Conservation (phyloP, 257 asterid species). For the Penstemon eatonii region DNA sequence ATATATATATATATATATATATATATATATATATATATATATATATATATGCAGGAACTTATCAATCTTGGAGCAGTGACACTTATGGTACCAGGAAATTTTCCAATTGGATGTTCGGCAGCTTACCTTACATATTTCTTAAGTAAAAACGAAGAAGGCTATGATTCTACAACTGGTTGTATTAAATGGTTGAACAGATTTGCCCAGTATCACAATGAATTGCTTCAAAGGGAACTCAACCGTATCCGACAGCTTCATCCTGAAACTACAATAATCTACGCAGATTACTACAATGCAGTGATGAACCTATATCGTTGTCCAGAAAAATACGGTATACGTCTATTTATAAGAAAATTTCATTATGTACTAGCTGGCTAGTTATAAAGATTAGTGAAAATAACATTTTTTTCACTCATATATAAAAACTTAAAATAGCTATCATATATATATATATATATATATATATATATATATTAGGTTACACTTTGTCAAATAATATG, state of each 20-base stretch:
- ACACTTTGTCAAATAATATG: too few relatives aligned
- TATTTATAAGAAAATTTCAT: too few relatives aligned
- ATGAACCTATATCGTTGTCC: conserved; percentile 35
- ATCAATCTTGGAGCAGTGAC: conserved; percentile 47
- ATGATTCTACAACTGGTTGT: conserved; percentile 47
- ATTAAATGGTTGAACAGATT: conserved; percentile 43
- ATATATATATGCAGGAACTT: conserved; percentile 36
- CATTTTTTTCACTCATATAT: too few relatives aligned
- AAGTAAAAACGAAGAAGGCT: conserved; percentile 26
- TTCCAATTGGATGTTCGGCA: conserved; percentile 52
- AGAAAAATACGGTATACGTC: conserved; percentile 17
- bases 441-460: too few relatives aligned
- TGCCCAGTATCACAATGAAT: conserved; percentile 33
- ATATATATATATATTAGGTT: too few relatives aligned
- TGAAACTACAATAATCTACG: conserved; percentile 41
- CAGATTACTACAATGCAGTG: conserved; percentile 51
- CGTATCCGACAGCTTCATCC: conserved; percentile 35
- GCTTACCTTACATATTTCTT: conserved; percentile 33
- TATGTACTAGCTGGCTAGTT: too few relatives aligned
- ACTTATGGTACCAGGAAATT: conserved; percentile 49
- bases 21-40: too few relatives aligned
- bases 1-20: too few relatives aligned
- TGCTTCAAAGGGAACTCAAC: conserved; percentile 34
- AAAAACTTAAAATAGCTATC: too few relatives aligned
- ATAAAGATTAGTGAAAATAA: too few relatives aligned